Evolutionary conservation across 805 yeast species (phyloP).

Genomic region (Candida argentea): DNA sequence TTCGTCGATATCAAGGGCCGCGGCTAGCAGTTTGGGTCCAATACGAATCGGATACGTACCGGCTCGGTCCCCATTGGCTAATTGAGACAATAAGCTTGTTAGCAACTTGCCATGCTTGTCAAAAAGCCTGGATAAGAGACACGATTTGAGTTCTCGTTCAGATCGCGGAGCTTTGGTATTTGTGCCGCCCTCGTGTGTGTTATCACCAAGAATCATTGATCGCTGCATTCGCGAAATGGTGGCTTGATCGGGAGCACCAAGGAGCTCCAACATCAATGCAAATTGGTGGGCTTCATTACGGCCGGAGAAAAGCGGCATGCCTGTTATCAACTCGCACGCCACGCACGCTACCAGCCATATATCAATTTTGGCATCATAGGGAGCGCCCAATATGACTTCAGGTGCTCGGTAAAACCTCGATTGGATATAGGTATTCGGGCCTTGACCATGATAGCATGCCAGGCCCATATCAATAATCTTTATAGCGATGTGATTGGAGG

Average conservation of each 20-base stretch:
- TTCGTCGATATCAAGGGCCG: no score
- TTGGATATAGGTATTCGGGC: conserved; percentile 41
- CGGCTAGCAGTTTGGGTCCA: no score
- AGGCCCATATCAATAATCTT: conserved; percentile 80
- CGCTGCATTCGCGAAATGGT: conserved; percentile 30
- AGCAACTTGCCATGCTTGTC: conserved; percentile 30
- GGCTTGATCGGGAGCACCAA: conserved; percentile 37
- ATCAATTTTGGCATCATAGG: conserved; percentile 45
- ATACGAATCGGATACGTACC: no score
- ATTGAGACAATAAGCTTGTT: conserved; percentile 20
- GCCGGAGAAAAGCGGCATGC: conserved; percentile 37
- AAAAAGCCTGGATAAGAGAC: conserved; percentile 27
- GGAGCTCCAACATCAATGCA: conserved; percentile 29
- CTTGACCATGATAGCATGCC: conserved; percentile 37
- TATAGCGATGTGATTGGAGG: conserved; percentile 23
- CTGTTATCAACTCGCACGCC: conserved; percentile 26
- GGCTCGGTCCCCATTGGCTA: no score
- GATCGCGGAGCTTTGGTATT: conserved; percentile 9
- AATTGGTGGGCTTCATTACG: conserved; percentile 39
- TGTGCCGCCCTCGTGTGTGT: conserved; percentile 6
- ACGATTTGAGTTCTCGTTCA: conserved; percentile 24
- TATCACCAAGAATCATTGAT: conserved; percentile 17
- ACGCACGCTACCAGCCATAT: conserved; percentile 41
- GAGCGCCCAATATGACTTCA: conserved; percentile 59
- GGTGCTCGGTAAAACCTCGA: conserved; percentile 76